Percentiles rank a stretch among this genome's conserved stretches.
Conservation (phyloP, 495 filamentous ascomycete genomes). For the Aspergillus nanangensis region DNA sequence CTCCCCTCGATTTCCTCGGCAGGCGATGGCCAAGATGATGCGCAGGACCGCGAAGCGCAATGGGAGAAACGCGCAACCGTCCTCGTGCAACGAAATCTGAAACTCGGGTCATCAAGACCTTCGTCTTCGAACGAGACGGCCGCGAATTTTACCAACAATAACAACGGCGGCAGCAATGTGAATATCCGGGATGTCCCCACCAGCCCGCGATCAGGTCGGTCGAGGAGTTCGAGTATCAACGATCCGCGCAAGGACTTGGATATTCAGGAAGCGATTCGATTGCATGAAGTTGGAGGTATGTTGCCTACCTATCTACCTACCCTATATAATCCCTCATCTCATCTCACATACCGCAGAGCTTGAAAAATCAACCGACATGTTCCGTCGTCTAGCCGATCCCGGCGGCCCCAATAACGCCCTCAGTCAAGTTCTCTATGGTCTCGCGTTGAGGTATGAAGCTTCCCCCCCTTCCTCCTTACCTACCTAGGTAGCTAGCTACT, state of each 20-base stretch:
- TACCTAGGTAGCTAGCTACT: too few species aligned
- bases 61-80: conserved; percentile 93
- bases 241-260: conserved; percentile 50
- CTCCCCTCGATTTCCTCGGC: conserved; percentile 81
- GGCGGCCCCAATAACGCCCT: conserved; percentile 85
- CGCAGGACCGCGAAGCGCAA: conserved; percentile 49
- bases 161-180: background rate
- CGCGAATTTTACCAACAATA: background rate
- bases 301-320: background rate
- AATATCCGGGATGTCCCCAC: background rate
- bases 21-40: conserved; percentile 41
- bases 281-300: conserved; percentile 78
- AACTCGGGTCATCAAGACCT: conserved; percentile 21
- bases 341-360: conserved; percentile 34
- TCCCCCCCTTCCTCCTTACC: background rate
- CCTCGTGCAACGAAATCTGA: conserved; percentile 63
- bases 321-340: background rate
- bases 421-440: conserved; percentile 93
- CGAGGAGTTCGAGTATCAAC: conserved; percentile 34
- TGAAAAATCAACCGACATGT: conserved; percentile 75
- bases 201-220: conserved; percentile 1
- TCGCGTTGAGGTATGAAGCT: conserved; percentile 76
- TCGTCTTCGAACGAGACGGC: conserved; percentile 16
- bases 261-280: conserved; percentile 92
- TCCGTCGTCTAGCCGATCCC: conserved; percentile 81